Evolutionary conservation across 495 filamentous ascomycete species (phyloP).

Genomic region (Elaphomyces granulatus): DNA sequence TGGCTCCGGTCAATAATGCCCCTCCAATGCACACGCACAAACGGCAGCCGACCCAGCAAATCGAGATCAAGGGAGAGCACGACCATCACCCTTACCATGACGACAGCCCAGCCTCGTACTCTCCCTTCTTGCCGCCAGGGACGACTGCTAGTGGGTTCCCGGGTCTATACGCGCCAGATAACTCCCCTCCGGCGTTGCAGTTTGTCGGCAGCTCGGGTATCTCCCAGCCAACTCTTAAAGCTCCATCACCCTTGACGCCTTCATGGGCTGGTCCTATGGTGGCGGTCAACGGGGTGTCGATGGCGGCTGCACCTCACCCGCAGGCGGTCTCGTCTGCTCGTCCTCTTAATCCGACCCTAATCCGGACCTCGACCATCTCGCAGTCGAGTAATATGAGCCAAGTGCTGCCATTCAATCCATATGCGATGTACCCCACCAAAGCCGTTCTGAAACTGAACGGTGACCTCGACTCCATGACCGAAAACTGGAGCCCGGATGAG

Average conservation of each 20-base stretch:
- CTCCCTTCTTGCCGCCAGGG: conserved; percentile 30
- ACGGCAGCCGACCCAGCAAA: conserved; percentile 26
- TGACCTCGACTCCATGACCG: conserved; percentile 64
- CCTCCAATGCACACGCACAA: too few species aligned
- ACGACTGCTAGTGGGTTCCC: conserved; percentile 22
- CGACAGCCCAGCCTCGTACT: conserved; percentile 24
- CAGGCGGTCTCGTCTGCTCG: conserved; percentile 28
- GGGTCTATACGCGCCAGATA: conserved; percentile 16
- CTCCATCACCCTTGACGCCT: conserved; percentile 29
- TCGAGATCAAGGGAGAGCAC: conserved; percentile 26
- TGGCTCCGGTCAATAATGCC: background rate
- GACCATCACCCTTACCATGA: conserved; percentile 24
- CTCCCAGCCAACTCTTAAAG: conserved; percentile 24
- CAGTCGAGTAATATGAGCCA: conserved; percentile 34
- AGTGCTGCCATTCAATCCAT: conserved; percentile 54
- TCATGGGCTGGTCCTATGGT: conserved; percentile 28
- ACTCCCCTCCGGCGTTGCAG: conserved; percentile 21
- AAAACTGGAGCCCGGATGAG: conserved; percentile 69
- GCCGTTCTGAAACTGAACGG: conserved; percentile 74
- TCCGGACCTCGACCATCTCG: conserved; percentile 72
- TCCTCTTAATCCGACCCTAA: conserved; percentile 48
- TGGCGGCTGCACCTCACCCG: conserved; percentile 20
- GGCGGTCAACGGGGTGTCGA: conserved; percentile 17
- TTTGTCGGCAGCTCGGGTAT: conserved; percentile 21
- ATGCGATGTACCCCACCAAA: conserved; percentile 73